A percentile compares a stretch with the other conserved stretches of the same genome.
Evolutionary conservation across 1,139 yeast genomes (phyloP).

Genomic region (Candida sanyaensis): DNA sequence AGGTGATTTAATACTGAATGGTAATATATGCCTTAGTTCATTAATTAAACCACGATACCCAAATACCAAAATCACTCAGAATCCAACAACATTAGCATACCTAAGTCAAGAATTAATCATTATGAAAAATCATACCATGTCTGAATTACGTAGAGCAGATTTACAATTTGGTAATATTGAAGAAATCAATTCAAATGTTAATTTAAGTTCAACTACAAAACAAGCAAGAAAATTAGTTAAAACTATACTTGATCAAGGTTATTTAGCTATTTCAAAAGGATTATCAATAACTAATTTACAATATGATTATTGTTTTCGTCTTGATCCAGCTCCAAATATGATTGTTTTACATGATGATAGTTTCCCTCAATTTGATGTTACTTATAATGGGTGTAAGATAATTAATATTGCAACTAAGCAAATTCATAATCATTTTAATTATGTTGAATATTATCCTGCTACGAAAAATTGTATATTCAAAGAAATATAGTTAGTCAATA

Average conservation of each 20-base stretch:
- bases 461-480: conserved; percentile 50
- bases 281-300: conserved; percentile 65
- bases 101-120: conserved; percentile 81
- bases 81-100: conserved; percentile 78
- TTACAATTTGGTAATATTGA: conserved; percentile 47
- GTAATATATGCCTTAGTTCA: conserved; percentile 47
- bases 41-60: not conserved
- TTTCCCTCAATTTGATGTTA: conserved; percentile 70
- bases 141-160: conserved; percentile 69
- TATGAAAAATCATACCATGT: conserved; percentile 70
- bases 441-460: conserved; percentile 70
- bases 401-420: conserved; percentile 63
- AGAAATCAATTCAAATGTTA: conserved; percentile 19
- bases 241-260: conserved; percentile 85
- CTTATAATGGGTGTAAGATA: conserved; percentile 82
- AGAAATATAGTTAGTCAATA: conserved; percentile 26
- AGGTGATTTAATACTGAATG: conserved; percentile 71
- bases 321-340: conserved; percentile 80
- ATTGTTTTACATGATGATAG: conserved; percentile 67
- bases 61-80: conserved; percentile 36
- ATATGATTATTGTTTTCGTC: conserved; percentile 64
- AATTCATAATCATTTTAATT: conserved; percentile 53
- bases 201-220: conserved; percentile 39
- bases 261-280: conserved; percentile 68
- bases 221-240: conserved; percentile 79